Base-by-base conservation (phyloP, 257 asterid species). In the Solanum sejunctum region DNA sequence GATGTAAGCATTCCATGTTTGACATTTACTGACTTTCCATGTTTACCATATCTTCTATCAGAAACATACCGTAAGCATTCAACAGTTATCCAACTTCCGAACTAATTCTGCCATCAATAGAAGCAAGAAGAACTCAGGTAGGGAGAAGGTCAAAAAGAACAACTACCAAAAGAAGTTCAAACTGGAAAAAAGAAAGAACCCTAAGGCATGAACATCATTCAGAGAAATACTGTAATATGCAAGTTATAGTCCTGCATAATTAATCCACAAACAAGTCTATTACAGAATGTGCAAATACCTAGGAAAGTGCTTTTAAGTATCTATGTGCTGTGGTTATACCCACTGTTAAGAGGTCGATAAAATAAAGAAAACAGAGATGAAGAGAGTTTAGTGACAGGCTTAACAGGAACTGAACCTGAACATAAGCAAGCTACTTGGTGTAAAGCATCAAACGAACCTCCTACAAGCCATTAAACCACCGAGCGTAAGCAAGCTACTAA, bases 1-100 rank as follows among this genome's bases (percentile, higher is more conserved):
- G 17, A 77, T 75, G 84, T 61, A 79, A 28, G 88, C 84, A 79
- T 80, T 90, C 93, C 98, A 91, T 92, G 83, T 69, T 64, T 60
- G 70, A 57, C 80, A 85, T 69, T 49, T 56, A 75, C 84, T 45
- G 80, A 67, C 57, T 23, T 72, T 21, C 36, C 56, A 82, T 66
- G 84, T 55, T 83, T 84, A 66, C 45, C 47, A 78, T 67, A 56
- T 83, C 82, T 85, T 66, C 39, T 32, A 79, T 18, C 85, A 84
- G 32, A 52, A 52, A 18, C 18, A 26, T 16, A 78, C 26, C 12
- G 16, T 26, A 78, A 78, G 47, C 82, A 52, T 78, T 78, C 63
- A 26, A 78, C 26, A 52, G 47, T 78, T 78, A 26, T 77, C 64
- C 28, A 28, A 17, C 81, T 75, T 13, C 60, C n/a, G 49, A 75